Evolutionary conservation across 352 stramenopile genomes (phyloP).

Genomic region (Pythium rishiriense): DNA sequence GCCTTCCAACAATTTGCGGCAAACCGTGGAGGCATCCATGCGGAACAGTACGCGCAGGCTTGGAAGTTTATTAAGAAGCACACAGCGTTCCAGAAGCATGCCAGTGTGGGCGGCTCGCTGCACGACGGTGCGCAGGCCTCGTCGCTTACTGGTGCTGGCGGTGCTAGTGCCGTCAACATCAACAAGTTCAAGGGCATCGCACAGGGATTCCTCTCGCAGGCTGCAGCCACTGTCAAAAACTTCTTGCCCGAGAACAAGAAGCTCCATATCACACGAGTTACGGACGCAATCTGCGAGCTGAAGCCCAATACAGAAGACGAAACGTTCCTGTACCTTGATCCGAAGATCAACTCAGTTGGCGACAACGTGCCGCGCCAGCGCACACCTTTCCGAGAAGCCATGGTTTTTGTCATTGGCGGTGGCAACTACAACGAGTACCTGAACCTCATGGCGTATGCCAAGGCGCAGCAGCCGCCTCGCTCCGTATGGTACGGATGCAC

Average conservation of each 20-base stretch:
- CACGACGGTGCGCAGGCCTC: constrained; percentile 26
- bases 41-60: constrained; percentile 49
- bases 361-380: constrained; percentile 66
- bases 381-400: constrained; percentile 76
- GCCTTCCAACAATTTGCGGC: constrained; percentile 62
- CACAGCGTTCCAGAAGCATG: constrained; percentile 78
- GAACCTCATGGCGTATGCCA: constrained; percentile 83
- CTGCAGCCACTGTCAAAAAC: constrained; percentile 83
- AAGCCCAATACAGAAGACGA: constrained; percentile 82
- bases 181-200: constrained; percentile 86
- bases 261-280: constrained; percentile 79
- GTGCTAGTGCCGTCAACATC: constrained; percentile 49
- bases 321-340: constrained; percentile 81
- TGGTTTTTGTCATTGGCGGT: constrained; percentile 89
- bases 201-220: constrained; percentile 79
- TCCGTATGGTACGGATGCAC: constrained; percentile 89
- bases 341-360: constrained; percentile 82
- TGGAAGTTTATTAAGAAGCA: constrained; percentile 86
- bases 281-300: constrained; percentile 82
- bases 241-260: constrained; percentile 89
- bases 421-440: constrained; percentile 90
- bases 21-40: constrained; percentile 24
- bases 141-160: constrained; percentile 17
- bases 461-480: constrained; percentile 60
- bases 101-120: constrained; percentile 58